Base-by-base conservation (phyloP, 1,139 yeast genomes). In the Blastobotrys aristatus region DNA sequence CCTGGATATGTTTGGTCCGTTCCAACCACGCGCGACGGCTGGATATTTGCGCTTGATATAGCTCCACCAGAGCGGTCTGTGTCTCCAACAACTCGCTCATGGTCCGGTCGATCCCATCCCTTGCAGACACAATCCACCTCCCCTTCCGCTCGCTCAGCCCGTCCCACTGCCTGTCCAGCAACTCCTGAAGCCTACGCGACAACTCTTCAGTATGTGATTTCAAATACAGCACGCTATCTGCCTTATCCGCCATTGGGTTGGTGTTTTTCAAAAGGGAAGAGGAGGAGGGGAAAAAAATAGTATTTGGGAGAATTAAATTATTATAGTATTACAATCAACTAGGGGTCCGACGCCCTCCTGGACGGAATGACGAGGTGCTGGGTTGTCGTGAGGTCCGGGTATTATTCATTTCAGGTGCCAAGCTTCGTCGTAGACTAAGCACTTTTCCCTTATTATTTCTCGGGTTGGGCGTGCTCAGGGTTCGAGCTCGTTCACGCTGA, bases 351-450 rank as follows among this genome's bases (percentile, higher is more conserved):
- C n/a, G n/a, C n/a, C n/a, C n/a, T n/a, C n/a, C n/a, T n/a, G n/a
- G n/a, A 5, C 42, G 53, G 37, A 53, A 51, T 5, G 57, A 53
- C 34, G 50, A 40, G n/a, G 49, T 48, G 34, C 53, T 49, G 6
- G 53, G 46, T 36, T 52, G 57, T 18, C 57, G 49, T 17, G 53
- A 50, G 10, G 47, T 24, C 21, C 51, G 43, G 8, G 55, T 31
- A 8, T 39, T 47, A 46, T 59, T 62, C 58, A 61, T 56, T 39
- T 62, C 65, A 6, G 65, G 66, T 1, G 67, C 64, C 45, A 61
- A 46, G 16, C 61, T 54, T 21, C 61, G 58, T 29, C 64, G 50
- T 21, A 61, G 46, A 4, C 63, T 54, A 37, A 58, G 46, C 22
- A 57, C 57, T 43, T 38, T 39, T 3, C 26, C 26, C 36, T 44